Percentiles rank a stretch among this genome's conserved stretches.
These are phyloP conservation scores for Eucalyptus polyanthemos DNA, from an alignment of 345 rosid species.

Conservation along the genomic window DNA sequence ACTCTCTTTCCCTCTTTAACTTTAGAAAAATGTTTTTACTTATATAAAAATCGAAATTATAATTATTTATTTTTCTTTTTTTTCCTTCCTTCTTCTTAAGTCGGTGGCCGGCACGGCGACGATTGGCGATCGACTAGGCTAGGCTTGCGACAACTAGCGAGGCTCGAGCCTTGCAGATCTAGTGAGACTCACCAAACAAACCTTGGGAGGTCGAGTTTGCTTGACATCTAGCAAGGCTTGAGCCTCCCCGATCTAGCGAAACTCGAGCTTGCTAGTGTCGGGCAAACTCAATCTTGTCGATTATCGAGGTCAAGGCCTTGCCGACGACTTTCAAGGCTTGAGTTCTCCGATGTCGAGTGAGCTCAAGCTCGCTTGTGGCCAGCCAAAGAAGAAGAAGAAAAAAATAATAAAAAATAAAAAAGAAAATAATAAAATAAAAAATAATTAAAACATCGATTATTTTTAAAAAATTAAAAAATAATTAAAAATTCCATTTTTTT, in stretches of 20 bases:
- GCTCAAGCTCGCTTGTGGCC: accelerated
- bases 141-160: no score
- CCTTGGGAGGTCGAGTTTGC: accelerated
- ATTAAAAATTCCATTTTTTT: no score
- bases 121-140: accelerated
- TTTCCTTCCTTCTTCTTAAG: no score
- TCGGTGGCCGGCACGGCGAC: accelerated
- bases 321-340: accelerated
- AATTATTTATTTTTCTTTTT: no score
- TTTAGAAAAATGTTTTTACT: no score
- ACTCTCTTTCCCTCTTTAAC: no score
- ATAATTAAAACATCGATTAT: no score
- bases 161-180: no score
- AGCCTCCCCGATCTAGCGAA: accelerated
- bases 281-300: no score
- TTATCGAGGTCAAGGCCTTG: accelerated
- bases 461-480: no score
- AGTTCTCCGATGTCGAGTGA: accelerated
- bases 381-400: accelerated
- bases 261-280: accelerated
- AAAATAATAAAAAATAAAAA: accelerated
- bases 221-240: accelerated
- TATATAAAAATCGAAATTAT: no score
- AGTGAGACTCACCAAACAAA: accelerated
- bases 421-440: no score